Evolutionary conservation across 2,329 filamentous ascomycete genomes (phyloP).

Genomic region (Ilyonectria sp.): DNA sequence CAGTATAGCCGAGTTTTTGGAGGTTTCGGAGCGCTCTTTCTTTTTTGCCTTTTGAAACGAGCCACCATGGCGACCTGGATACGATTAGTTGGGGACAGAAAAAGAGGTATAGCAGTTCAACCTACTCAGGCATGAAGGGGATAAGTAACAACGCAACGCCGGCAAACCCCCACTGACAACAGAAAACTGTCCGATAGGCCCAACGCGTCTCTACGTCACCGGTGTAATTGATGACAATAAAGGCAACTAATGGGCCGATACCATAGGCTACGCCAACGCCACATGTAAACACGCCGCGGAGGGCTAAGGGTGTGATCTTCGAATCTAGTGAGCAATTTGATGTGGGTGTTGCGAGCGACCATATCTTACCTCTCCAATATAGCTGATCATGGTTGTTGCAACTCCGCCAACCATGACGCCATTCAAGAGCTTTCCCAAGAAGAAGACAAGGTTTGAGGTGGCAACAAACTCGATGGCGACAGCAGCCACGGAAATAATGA

Average conservation of each 20-base stretch:
- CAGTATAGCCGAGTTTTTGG: conserved; percentile 14
- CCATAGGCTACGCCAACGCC: conserved; percentile 30
- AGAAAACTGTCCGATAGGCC: conserved; percentile 34
- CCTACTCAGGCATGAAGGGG: conserved; percentile 35
- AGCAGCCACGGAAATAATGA: conserved; percentile 19
- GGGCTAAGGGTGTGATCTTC: conserved; percentile 29
- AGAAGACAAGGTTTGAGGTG: conserved; percentile 28
- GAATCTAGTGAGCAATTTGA: background rate
- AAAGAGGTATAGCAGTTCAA: rapidly evolving
- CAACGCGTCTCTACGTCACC: conserved; percentile 21
- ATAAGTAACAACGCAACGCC: conserved; percentile 8
- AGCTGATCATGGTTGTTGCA: conserved; percentile 30
- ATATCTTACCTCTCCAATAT: conserved; percentile 30
- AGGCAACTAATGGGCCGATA: conserved; percentile 26
- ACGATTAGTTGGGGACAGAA: background rate
- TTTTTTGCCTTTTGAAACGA: conserved; percentile 28
- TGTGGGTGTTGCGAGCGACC: background rate
- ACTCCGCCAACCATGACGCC: conserved; percentile 31
- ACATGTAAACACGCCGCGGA: conserved; percentile 34
- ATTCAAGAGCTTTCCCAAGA: conserved; percentile 30
- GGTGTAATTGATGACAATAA: conserved; percentile 34
- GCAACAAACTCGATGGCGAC: conserved; percentile 31
- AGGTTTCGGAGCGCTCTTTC: conserved; percentile 15
- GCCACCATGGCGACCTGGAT: conserved; percentile 31
- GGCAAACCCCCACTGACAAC: conserved; percentile 32